Percentiles rank a stretch among this genome's conserved stretches.
Conservation (phyloP, 768 basidiomycete species). For the Strobilomyces echinocephalus region DNA sequence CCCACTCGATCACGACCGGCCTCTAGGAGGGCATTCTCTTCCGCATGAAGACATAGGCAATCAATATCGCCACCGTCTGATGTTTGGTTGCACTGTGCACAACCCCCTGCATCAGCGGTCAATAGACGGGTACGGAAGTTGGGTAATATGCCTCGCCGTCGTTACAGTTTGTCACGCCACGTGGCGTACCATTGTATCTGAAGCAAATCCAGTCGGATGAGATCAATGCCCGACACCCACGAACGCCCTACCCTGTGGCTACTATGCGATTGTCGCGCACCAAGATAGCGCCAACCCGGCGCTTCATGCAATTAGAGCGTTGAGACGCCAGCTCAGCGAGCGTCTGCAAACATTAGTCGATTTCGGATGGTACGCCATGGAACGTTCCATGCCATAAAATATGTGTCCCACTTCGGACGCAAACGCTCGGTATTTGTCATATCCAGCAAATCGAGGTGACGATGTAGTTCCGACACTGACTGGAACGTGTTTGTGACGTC, state of each 20-base stretch:
- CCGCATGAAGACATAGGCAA: slow-evolving; percentile 94
- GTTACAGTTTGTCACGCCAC: slow-evolving; percentile 85
- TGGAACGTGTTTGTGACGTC: slow-evolving; percentile 63
- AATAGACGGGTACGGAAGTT: slow-evolving; percentile 26
- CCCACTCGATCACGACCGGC: slow-evolving; percentile 91
- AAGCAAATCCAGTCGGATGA: slow-evolving; percentile 1
- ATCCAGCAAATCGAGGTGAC: slow-evolving; percentile 63
- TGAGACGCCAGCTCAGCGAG: slow-evolving; percentile 86
- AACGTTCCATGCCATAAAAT: slow-evolving; percentile 77
- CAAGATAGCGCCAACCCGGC: slow-evolving; percentile 90
- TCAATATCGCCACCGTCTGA: slow-evolving; percentile 50
- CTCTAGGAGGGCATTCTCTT: slow-evolving; percentile 95
- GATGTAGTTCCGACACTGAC: slow-evolving; percentile 48
- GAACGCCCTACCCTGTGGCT: slow-evolving; percentile 60
- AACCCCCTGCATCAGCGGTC: slow-evolving; percentile 81
- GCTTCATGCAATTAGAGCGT: slow-evolving; percentile 95
- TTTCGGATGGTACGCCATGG: background rate
- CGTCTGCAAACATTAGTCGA: slow-evolving; percentile 45
- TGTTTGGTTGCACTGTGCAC: slow-evolving; percentile 67
- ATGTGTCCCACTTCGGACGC: slow-evolving; percentile 90
- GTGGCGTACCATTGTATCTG: slow-evolving; percentile 95
- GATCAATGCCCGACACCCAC: background rate
- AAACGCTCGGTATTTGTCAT: slow-evolving; percentile 69
- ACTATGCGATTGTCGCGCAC: slow-evolving; percentile 80
- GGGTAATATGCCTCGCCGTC: slow-evolving; percentile 18